Base-by-base conservation (phyloP, 345 rosid species). In the Nephelium lappaceum region DNA sequence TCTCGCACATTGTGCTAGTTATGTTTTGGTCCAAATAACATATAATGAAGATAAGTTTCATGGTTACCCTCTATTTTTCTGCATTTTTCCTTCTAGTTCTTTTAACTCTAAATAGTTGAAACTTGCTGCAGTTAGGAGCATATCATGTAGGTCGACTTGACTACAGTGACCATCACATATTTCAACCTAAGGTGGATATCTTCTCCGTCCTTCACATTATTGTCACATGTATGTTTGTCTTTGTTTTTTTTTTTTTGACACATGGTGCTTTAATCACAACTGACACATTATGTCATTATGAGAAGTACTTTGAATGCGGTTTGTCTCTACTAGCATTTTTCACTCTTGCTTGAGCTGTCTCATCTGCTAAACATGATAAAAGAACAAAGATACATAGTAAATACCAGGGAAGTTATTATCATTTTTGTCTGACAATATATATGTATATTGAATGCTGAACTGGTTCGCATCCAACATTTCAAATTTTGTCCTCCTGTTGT, bases 161-260 rank as follows among this genome's bases (percentile, higher is more conserved):
- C 77, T 94, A 91, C 83, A 86, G 87, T 66, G 97, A 94, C 67
- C 98, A 93, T 81, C 89, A 94, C 80, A 18, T 55, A 41, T 90
- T 94, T 81, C 76, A 81, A 78, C 80, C 47, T 4, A 72, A 66
- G 91, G 97, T 94, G 88, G 23, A 19, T 53, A 9, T 64, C 21
- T 47, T 58, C 45, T 24, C 11, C 16, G 18, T 49, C 69, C 14
- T 42, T 65, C 27, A 45, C 61, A n/a, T 47, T 36, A 25, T 10
- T 36, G 24, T 67, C 49, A 45, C 1, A 4, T 31, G 36, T 31
- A 31, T 31, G 1, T 31, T 31, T n/a, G n/a, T n/a, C n/a, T n/a
- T n/a, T n/a, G n/a, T n/a, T 0, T 6, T 8, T 3, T 11, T 39
- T 63, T 65, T 21, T 19, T 18, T 23, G 21, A 31, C 41, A 16